Evolutionary conservation across 257 asterid species (phyloP).

Genomic region (Ehretia macrophylla): DNA sequence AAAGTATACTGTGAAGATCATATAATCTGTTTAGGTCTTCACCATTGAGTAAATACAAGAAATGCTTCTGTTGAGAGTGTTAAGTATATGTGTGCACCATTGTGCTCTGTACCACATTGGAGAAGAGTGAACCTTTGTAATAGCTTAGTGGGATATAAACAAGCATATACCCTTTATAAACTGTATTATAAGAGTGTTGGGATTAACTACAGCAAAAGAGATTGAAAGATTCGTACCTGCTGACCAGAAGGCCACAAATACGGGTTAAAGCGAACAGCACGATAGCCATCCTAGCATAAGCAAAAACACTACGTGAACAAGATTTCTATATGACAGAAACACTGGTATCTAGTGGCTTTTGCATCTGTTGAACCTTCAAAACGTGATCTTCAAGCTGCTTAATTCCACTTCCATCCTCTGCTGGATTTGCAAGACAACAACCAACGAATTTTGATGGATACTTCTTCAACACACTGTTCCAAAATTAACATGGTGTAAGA

Average conservation of each 20-base stretch:
- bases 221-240: constrained; percentile 30
- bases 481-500: constrained; percentile 9
- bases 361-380: constrained; percentile 41
- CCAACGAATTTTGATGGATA: constrained; percentile 76
- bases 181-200: too few species aligned
- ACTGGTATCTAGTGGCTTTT: not conserved
- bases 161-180: too few species aligned
- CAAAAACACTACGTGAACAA: constrained; percentile 14
- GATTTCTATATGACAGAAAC: not conserved
- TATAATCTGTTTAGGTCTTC: too few species aligned
- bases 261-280: constrained; percentile 92
- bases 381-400: constrained; percentile 63
- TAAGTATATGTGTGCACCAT: too few species aligned
- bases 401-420: constrained; percentile 68
- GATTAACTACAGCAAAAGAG: too few species aligned
- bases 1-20: not conserved
- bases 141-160: too few species aligned
- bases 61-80: too few species aligned
- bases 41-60: too few species aligned
- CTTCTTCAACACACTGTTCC: constrained; percentile 63
- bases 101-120: too few species aligned
- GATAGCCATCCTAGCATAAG: constrained; percentile 65
- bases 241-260: constrained; percentile 91
- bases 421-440: constrained; percentile 94
- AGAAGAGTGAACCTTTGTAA: too few species aligned